phyloP scores from a whole-genome alignment of 768 basidiomycete species.

The Mycena filopes region DNA sequence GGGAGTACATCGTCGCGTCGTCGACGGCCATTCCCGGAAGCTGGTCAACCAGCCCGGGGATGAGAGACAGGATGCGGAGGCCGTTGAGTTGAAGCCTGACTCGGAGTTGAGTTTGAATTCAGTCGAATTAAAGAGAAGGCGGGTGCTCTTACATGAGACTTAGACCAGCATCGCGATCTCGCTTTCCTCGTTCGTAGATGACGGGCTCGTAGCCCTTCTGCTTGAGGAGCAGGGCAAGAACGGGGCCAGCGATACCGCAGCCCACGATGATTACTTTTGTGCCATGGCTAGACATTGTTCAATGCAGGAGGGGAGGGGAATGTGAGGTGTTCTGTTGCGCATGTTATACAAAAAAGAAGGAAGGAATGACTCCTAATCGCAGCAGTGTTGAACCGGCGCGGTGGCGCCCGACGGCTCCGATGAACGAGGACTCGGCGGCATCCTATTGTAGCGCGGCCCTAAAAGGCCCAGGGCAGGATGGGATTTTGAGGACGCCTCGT shows the following conservation, averaged over 20 bases:
- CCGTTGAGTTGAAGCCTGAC: slow-evolving; percentile 43
- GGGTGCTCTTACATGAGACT: slow-evolving; percentile 43
- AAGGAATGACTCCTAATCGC: too few species aligned
- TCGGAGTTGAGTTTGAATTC: too few species aligned
- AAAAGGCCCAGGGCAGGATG: too few species aligned
- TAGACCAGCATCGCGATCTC: slow-evolving; percentile 39
- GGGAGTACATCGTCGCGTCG: slow-evolving; percentile 28
- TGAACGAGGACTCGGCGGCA: too few species aligned
- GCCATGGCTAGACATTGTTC: too few species aligned
- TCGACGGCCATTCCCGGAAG: slow-evolving; percentile 36
- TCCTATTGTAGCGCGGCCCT: too few species aligned
- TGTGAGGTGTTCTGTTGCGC: too few species aligned
- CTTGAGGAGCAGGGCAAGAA: slow-evolving; percentile 50
- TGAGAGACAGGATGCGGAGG: slow-evolving; percentile 38
- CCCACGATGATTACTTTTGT: slow-evolving; percentile 51
- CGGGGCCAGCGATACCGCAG: slow-evolving; percentile 51
- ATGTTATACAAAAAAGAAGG: too few species aligned
- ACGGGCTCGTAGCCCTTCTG: slow-evolving; percentile 50
- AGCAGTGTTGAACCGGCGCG: too few species aligned
- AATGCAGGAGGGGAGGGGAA: too few species aligned
- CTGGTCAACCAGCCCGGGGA: slow-evolving; percentile 40
- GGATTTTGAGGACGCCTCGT: too few species aligned
- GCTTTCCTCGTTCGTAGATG: slow-evolving; percentile 45
- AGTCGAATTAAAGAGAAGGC: not conserved
- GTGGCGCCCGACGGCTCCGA: too few species aligned